phyloP scores from a whole-genome alignment of 305 asterid species.

The Ajuga reptans region DNA sequence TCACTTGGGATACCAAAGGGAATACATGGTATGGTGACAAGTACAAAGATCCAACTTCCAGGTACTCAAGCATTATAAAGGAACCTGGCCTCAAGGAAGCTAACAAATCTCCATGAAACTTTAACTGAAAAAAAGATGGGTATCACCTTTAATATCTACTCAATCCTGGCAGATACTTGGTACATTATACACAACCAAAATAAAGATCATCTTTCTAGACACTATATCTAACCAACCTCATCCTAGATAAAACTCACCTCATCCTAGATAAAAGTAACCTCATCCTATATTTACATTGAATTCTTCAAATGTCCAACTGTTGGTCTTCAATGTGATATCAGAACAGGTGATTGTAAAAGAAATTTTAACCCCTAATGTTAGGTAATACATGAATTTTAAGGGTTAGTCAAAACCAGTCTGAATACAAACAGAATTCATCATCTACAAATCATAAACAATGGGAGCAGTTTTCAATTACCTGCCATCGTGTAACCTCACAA shows the following conservation, averaged over 20 bases:
- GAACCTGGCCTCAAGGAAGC: not conserved
- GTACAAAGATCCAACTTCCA: not conserved
- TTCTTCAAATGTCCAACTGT: not conserved
- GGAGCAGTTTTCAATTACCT: slow-evolving; percentile 42
- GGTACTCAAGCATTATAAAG: not conserved
- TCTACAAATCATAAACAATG: not conserved
- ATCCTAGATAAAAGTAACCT: not conserved
- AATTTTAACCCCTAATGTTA: not conserved
- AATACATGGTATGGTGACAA: not conserved
- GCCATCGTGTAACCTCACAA: slow-evolving; percentile 73
- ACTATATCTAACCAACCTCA: not conserved
- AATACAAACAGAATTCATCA: not conserved
- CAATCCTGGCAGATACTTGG: not conserved
- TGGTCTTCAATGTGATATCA: slow-evolving; percentile 6
- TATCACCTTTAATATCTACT: not conserved
- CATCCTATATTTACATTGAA: not conserved
- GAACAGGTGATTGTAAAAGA: not conserved
- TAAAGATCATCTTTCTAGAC: not conserved
- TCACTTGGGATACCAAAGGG: not conserved
- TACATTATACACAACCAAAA: not conserved
- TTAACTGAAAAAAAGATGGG: not conserved
- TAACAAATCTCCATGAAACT: not conserved
- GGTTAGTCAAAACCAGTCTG: not conserved
- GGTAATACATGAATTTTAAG: slow-evolving; percentile 5
- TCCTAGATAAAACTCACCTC: not conserved